Evolutionary conservation across 768 basidiomycete species (phyloP), one percentile per base, ranked within the genome.

Genomic region (Naganishia antarctica): DNA sequence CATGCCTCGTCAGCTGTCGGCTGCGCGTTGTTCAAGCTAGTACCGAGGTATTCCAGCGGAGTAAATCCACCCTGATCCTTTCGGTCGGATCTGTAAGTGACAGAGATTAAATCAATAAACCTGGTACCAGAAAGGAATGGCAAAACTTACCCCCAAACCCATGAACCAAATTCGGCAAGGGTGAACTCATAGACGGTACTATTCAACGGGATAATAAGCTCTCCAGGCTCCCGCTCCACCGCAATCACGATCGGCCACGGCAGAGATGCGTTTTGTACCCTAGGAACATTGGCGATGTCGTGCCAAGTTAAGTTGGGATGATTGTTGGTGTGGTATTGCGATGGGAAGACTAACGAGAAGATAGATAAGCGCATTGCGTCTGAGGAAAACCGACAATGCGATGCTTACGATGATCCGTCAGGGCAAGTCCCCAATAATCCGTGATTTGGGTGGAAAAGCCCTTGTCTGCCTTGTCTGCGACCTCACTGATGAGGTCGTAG

Each of bases 61-160:
- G 79, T 79, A 74, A 87, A 89, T 0, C 87, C 85, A n/a, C 85
- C 85, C 8, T 88, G 78, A 57, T 76, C 81, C 11, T 87, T 72
- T 4, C 48, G 58, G 13, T 66, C 68, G 18, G 51, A 65, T 18
- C 74, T 76, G 45, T 71, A 74, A 40, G 63, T 68, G 34, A 32
- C 32, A 18, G 43, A 57, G 7, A 28, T n/a, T 4, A 13, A 18
- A 9, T 46, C 44, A 58, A 43, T 1, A 4, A 16, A n/a, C n/a
- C n/a, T 15, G 26, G 25, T 28, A 31, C 44, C 26, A 25, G 0
- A 9, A 9, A 46, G 4, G 40, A 15, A 13, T 26, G 1, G n/a
- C 9, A n/a, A 2, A 31, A 57, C 48, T 58, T n/a, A 50, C 50
- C 49, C 53, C 53, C 53, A 57, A 12, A 57, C 53, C 78, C 78